A percentile compares a stretch with the other conserved stretches of the same genome.
Evolutionary conservation across 192 early-diverging fungal genomes (phyloP).

Genomic region (Anaeromyces robustus): DNA sequence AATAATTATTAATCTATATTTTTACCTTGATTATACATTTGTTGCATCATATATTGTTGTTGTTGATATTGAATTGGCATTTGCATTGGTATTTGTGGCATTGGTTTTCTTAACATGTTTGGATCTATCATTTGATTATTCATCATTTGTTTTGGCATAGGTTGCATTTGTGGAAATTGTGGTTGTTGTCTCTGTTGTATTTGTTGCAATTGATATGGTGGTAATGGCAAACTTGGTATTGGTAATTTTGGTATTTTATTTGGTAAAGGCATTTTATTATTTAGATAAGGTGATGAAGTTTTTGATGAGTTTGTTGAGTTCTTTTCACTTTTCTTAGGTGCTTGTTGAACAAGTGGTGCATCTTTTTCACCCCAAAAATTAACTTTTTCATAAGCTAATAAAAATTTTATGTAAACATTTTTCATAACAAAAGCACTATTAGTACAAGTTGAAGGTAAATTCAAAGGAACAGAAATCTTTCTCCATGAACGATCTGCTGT

Average conservation of each 20-base stretch:
- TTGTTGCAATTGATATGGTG: constrained; percentile 1
- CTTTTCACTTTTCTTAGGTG: not conserved
- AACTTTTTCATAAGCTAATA: constrained; percentile 46
- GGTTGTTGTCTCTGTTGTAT: constrained; percentile 3
- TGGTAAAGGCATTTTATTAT: not conserved
- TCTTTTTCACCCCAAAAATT: constrained; percentile 24
- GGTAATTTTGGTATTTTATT: not conserved
- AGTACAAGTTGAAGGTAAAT: constrained; percentile 68
- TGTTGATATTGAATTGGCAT: not conserved
- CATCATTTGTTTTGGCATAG: not conserved
- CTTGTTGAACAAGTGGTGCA: not conserved
- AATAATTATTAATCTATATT: too few relatives aligned
- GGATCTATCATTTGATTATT: not conserved
- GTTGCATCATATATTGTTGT: not conserved
- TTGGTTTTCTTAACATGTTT: not conserved
- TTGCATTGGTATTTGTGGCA: not conserved
- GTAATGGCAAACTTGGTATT: not conserved
- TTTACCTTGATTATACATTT: not conserved
- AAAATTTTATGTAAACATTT: constrained; percentile 48
- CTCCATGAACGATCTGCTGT: constrained; percentile 58
- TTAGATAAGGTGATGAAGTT: not conserved
- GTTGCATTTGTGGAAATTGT: too few relatives aligned
- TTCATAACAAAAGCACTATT: constrained; percentile 68
- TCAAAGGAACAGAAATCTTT: constrained; percentile 49
- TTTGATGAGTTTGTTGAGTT: not conserved